A percentile compares a stretch with the other conserved stretches of the same genome.
Evolutionary conservation across 768 basidiomycete genomes (phyloP).

Genomic region (Russula olivacea): DNA sequence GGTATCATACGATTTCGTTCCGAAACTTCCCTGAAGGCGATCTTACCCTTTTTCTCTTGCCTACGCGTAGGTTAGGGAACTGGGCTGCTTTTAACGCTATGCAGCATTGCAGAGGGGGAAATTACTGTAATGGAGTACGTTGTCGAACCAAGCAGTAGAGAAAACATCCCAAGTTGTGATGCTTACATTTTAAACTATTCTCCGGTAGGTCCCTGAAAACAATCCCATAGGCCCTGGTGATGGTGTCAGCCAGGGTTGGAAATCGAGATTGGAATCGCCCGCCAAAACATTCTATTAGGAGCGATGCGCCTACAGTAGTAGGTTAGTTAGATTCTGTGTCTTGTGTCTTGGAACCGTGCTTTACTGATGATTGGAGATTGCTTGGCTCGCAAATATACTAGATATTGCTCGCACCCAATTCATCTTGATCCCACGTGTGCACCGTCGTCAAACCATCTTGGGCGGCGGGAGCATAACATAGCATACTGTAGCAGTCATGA

Average conservation of each 20-base stretch:
- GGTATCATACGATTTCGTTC: constrained; percentile 89
- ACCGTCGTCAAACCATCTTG: no score
- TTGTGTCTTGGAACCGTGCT: no score
- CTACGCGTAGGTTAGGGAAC: constrained; percentile 48
- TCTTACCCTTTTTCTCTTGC: no score
- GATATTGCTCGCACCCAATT: no score
- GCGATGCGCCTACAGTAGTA: no score
- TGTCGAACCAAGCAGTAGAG: constrained; percentile 53
- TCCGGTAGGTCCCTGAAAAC: constrained; percentile 59
- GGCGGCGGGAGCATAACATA: no score
- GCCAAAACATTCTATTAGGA: neutral
- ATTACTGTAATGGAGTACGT: constrained; percentile 84
- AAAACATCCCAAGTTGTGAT: neutral
- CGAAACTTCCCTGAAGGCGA: constrained; percentile 77
- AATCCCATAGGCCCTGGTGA: constrained; percentile 82
- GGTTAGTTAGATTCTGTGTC: no score
- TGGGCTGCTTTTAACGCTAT: constrained; percentile 98
- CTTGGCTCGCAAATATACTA: no score
- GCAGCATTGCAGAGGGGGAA: constrained; percentile 53
- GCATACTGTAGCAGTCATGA: no score
- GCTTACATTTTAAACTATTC: constrained; percentile 5
- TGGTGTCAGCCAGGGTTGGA: constrained; percentile 89
- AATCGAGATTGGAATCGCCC: constrained; percentile 83
- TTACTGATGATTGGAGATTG: no score
- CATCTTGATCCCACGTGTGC: no score